Conservation (phyloP, 495 filamentous ascomycete species). For the Astrocystis sublimbata region DNA sequence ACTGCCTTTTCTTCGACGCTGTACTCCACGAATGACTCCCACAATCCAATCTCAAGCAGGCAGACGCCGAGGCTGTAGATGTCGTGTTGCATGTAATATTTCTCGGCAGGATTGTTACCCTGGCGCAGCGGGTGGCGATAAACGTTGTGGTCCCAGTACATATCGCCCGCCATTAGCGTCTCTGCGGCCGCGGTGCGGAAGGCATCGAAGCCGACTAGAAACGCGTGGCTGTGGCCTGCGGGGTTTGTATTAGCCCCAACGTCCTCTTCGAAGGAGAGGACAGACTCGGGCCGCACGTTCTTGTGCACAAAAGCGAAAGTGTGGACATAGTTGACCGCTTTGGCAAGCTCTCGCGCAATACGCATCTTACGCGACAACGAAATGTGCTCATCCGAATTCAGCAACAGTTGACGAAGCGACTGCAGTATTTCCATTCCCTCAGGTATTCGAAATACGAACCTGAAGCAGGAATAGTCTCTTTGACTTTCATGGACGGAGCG, state of each 20-base stretch:
- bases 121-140: conserved; percentile 59
- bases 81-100: conserved; percentile 60
- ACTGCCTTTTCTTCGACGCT: background rate
- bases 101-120: conserved; percentile 38
- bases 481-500: background rate
- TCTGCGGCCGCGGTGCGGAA: conserved; percentile 39
- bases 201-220: conserved; percentile 49
- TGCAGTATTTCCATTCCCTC: background rate
- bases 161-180: conserved; percentile 42
- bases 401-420: background rate
- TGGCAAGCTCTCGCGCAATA: conserved; percentile 44
- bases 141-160: conserved; percentile 48
- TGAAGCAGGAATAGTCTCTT: background rate
- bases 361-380: background rate
- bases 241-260: background rate
- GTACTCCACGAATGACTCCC: conserved; percentile 49
- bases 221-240: conserved; percentile 15
- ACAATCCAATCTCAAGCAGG: conserved; percentile 61
- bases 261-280: conserved; percentile 39
- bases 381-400: background rate
- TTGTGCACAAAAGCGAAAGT: conserved; percentile 54
- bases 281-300: conserved; percentile 53
- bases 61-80: conserved; percentile 65
- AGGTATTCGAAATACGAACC: background rate
- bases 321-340: conserved; percentile 49